Evolutionary conservation across 2,329 filamentous ascomycete species (phyloP).

Genomic region (Westerdykella ornata): DNA sequence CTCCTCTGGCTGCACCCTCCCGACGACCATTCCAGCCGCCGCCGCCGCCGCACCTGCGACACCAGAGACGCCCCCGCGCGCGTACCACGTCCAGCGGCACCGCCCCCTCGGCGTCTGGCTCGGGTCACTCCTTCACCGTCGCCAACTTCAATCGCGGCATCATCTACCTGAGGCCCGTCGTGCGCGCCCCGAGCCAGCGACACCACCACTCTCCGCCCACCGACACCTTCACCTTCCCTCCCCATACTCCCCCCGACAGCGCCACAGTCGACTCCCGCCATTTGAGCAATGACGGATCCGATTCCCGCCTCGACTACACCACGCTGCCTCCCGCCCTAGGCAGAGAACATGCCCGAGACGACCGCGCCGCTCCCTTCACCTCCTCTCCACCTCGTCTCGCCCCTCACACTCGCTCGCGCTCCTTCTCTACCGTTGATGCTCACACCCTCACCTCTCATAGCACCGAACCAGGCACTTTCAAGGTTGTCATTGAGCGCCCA

Average conservation of each 20-base stretch:
- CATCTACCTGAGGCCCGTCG: slow-evolving; percentile 41
- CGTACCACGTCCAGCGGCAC: background rate
- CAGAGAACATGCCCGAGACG: slow-evolving; percentile 13
- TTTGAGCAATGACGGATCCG: slow-evolving; percentile 33
- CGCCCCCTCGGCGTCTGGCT: background rate
- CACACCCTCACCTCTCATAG: slow-evolving; percentile 43
- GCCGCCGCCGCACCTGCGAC: too few relatives aligned
- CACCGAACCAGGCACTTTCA: slow-evolving; percentile 62
- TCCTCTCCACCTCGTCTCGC: slow-evolving; percentile 15
- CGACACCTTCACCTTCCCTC: slow-evolving; percentile 36
- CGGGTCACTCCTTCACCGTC: slow-evolving; percentile 41
- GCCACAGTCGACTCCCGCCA: slow-evolving; percentile 26
- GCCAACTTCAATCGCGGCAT: slow-evolving; percentile 45
- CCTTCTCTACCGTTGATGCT: slow-evolving; percentile 71
- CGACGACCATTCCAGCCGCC: background rate
- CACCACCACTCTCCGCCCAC: slow-evolving; percentile 21
- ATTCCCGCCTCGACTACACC: slow-evolving; percentile 23
- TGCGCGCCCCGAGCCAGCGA: slow-evolving; percentile 27
- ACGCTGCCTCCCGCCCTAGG: slow-evolving; percentile 15
- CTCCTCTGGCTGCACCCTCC: background rate
- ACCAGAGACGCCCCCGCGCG: background rate
- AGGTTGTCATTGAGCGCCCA: slow-evolving; percentile 71
- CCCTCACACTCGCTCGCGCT: slow-evolving; percentile 53
- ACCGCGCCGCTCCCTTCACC: slow-evolving; percentile 12
- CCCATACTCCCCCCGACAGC: slow-evolving; percentile 35